Evolutionary conservation across 768 basidiomycete genomes (phyloP).

Genomic region (Hygrophoropsis aurantiaca): DNA sequence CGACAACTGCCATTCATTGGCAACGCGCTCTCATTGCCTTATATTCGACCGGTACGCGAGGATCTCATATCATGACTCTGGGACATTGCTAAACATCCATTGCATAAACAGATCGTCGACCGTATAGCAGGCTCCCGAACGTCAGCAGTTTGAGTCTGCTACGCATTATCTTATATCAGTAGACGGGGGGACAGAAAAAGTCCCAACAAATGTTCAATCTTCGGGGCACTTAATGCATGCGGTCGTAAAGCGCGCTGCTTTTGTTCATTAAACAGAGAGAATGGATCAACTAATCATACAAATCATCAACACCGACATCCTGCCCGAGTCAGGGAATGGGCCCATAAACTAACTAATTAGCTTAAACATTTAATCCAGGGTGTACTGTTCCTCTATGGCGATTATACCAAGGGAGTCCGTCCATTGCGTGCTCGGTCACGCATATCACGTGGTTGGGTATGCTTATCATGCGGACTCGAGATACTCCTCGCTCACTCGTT

Average conservation of each 20-base stretch:
- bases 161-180: background rate
- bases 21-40: slow-evolving; percentile 81
- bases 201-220: too few species aligned
- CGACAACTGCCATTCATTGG: slow-evolving; percentile 93
- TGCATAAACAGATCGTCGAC: slow-evolving; percentile 75
- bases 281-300: background rate
- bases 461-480: slow-evolving; percentile 13
- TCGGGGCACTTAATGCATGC: too few species aligned
- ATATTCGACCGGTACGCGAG: slow-evolving; percentile 73
- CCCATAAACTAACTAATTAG: background rate
- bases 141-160: slow-evolving; percentile 55
- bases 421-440: too few species aligned
- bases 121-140: slow-evolving; percentile 78
- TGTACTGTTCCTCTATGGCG: background rate
- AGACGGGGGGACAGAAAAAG: background rate
- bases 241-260: too few species aligned
- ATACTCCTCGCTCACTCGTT: slow-evolving; percentile 13
- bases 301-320: background rate
- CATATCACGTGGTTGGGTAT: background rate
- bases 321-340: background rate
- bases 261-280: too few species aligned
- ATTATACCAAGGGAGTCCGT: background rate
- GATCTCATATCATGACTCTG: too few species aligned
- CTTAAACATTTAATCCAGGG: background rate
- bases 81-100: background rate